Base-by-base conservation (phyloP, 768 basidiomycete species). In the Cyclocybe cylindracea region DNA sequence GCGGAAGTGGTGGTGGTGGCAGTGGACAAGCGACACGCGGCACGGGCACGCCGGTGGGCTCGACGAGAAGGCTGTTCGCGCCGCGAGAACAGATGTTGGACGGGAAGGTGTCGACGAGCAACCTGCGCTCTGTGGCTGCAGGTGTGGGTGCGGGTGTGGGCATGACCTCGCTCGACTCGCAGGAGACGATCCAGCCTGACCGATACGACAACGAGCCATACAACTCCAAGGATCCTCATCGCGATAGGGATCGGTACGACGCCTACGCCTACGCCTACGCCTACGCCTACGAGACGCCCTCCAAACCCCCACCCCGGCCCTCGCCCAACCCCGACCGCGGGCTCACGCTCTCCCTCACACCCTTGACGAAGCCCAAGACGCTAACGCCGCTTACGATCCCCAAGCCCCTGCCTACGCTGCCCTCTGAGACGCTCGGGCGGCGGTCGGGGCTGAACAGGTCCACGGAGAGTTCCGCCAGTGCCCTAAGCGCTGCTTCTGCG, bases 331-430 rank as follows among this genome's bases (percentile, higher is more conserved):
- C n/a, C 75, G 77, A 33, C 66, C 69, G 13, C 76, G 78, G 42
- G 2, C 5, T 24, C 2, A 24, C 24, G 24, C 24, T 24, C 24
- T 24, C 24, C 24, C 24, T 24, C 24, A 24, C 24, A 24, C 24
- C 24, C 24, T 24, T 24, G 5, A 24, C 24, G 24, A 24, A 24
- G 24, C 24, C 24, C 24, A 24, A 24, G 24, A 70, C 73, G 2
- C 63, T 84, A 5, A 77, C 82, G 2, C 66, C 79, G 7, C 61
- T 86, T 18, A 57, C 77, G 2, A 80, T 85, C 3, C 82, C 86
- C 0, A 78, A 81, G 39, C 83, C 86, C 0, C 70, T 86, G 2
- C 78, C 84, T 1, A 71, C 74, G 18, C 74, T 85, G 8, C 84
- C 84, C 0, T 85, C 85, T 2, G 86, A 89, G 62, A 74, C 78